A percentile compares a stretch with the other conserved stretches of the same genome.
phyloP scores from a whole-genome alignment of 768 basidiomycete species.

The Boletus rex-veris region DNA sequence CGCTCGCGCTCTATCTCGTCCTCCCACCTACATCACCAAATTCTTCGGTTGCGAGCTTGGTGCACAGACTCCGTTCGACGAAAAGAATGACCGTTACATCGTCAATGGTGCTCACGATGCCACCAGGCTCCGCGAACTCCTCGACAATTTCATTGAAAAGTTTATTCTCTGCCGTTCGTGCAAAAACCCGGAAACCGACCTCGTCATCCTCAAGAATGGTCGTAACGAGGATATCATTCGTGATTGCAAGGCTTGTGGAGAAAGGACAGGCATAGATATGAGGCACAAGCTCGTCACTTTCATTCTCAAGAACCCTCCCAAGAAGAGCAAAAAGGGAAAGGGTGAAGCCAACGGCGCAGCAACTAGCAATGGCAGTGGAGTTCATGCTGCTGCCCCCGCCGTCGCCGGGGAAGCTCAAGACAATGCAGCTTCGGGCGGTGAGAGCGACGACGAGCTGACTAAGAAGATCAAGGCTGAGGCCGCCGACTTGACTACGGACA shows the following conservation, averaged over 20 bases:
- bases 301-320: conserved; percentile 96
- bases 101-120: conserved; percentile 97
- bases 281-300: conserved; percentile 94
- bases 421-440: conserved; percentile 47
- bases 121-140: conserved; percentile 86
- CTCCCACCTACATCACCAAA: conserved; percentile 95
- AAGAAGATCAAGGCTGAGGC: conserved; percentile 91
- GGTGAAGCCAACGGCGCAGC: conserved; percentile 54
- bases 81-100: conserved; percentile 96
- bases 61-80: conserved; percentile 94
- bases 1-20: conserved; percentile 90
- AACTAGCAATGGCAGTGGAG: conserved; percentile 47
- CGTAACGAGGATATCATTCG: conserved; percentile 81
- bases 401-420: conserved; percentile 41
- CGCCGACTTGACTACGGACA: conserved; percentile 63
- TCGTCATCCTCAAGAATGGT: conserved; percentile 83
- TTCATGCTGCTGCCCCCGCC: conserved; percentile 36
- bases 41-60: conserved; percentile 99
- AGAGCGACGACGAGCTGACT: conserved; percentile 85
- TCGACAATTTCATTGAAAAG: conserved; percentile 97
- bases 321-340: conserved; percentile 56
- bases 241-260: conserved; percentile 98
- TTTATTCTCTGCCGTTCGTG: conserved; percentile 96
- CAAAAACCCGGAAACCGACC: conserved; percentile 99
- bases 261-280: conserved; percentile 91